Evolutionary conservation across 2,329 filamentous ascomycete genomes (phyloP).

Genomic region (Pseudogymnoascus sp.): DNA sequence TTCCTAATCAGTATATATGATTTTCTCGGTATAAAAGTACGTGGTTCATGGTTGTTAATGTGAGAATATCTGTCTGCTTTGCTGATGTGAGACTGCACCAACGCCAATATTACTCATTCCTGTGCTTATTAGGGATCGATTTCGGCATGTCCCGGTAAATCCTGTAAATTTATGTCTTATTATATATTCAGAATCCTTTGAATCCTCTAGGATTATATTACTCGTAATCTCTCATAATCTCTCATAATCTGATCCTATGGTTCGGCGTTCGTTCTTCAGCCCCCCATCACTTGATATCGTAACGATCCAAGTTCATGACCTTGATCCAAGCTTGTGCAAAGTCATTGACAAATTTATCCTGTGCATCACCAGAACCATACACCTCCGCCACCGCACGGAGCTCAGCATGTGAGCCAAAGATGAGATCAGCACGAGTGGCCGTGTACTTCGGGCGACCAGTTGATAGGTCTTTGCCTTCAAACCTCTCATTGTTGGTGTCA

Average conservation of each 20-base stretch:
- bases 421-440: slow-evolving; percentile 46
- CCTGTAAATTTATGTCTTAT: neutral
- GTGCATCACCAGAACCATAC: slow-evolving; percentile 41
- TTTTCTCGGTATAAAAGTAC: neutral
- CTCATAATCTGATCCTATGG: neutral
- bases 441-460: slow-evolving; percentile 48
- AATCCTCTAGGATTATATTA: neutral
- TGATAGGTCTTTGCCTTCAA: slow-evolving; percentile 47
- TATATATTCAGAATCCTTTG: neutral
- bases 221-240: neutral
- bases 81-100: neutral
- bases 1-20: neutral
- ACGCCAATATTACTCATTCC: neutral
- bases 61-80: neutral
- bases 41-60: neutral
- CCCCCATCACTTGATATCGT: slow-evolving; percentile 32
- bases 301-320: slow-evolving; percentile 52
- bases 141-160: neutral
- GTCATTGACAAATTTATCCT: slow-evolving; percentile 47
- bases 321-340: slow-evolving; percentile 52
- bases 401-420: slow-evolving; percentile 52
- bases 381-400: slow-evolving; percentile 49
- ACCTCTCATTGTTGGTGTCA: slow-evolving; percentile 35
- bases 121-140: neutral
- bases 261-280: neutral